Percentiles rank a stretch among this genome's conserved stretches.
These are phyloP conservation scores for Cokeromyces recurvatus DNA, from an alignment of 371 early-diverging fungal species.

Conservation along the genomic window DNA sequence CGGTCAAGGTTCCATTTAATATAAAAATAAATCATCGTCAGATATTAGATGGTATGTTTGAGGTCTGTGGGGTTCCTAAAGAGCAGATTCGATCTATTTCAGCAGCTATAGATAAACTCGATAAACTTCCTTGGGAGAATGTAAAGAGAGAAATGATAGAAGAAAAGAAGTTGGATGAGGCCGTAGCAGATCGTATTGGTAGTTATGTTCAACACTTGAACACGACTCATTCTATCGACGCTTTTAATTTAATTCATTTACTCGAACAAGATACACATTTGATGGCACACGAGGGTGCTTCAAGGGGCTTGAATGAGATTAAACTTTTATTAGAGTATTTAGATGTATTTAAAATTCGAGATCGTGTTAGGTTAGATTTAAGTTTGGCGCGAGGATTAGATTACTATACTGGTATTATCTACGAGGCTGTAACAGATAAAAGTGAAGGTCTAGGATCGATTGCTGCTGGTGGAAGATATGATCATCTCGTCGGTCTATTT, in stretches of 20 bases:
- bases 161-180: slow-evolving; percentile 71
- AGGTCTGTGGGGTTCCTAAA: slow-evolving; percentile 86
- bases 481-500: slow-evolving; percentile 96
- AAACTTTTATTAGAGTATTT: slow-evolving; percentile 79
- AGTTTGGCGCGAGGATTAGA: slow-evolving; percentile 97
- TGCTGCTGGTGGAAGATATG: slow-evolving; percentile 99
- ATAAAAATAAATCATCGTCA: slow-evolving; percentile 96
- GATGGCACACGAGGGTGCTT: slow-evolving; percentile 65
- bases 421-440: slow-evolving; percentile 88
- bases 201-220: slow-evolving; percentile 61
- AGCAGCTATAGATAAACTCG: slow-evolving; percentile 99
- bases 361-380: slow-evolving; percentile 80
- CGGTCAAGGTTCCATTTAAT: slow-evolving; percentile 72
- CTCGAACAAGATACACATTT: slow-evolving; percentile 61
- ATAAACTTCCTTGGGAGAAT: slow-evolving; percentile 93
- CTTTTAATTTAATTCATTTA: slow-evolving; percentile 64
- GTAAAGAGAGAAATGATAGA: slow-evolving; percentile 90
- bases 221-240: slow-evolving; percentile 29
- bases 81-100: slow-evolving; percentile 89
- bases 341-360: slow-evolving; percentile 70
- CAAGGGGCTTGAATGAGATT: slow-evolving; percentile 89
- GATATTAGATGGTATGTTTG: slow-evolving; percentile 95
- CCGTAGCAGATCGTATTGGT: slow-evolving; percentile 86
- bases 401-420: slow-evolving; percentile 99
- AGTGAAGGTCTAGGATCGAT: slow-evolving; percentile 94